Percentiles rank a stretch among this genome's conserved stretches.
Conservation (phyloP, 331 rosid species). For the Stylosanthes scabra region DNA sequence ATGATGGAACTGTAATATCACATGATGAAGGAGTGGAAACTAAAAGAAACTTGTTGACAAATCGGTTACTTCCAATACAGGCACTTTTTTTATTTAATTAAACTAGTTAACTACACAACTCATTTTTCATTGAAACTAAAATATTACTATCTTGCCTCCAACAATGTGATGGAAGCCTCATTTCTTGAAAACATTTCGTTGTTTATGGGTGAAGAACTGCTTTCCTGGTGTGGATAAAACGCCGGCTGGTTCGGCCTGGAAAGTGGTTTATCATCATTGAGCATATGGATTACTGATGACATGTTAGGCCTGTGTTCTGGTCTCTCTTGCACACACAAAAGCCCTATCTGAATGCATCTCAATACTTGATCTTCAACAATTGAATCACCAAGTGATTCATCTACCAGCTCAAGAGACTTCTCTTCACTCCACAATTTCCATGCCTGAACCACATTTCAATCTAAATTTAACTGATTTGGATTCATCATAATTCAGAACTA, state of each 20-base stretch:
- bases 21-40: no score
- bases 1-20: no score
- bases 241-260: slow-evolving; percentile 22
- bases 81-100: no score
- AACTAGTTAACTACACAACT: not conserved
- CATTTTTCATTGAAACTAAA: not conserved
- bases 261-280: slow-evolving; percentile 23
- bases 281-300: slow-evolving; percentile 35
- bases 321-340: slow-evolving; percentile 38
- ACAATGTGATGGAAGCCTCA: not conserved
- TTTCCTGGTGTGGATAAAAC: slow-evolving; percentile 1
- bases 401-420: slow-evolving; percentile 19
- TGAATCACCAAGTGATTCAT: slow-evolving; percentile 11
- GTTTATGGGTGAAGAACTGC: not conserved
- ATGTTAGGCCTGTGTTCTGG: slow-evolving; percentile 26
- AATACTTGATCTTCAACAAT: not conserved
- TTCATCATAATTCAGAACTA: no score
- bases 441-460: no score
- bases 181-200: not conserved
- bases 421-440: not conserved
- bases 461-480: no score
- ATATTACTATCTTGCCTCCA: slow-evolving; percentile 2
- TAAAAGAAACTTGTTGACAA: no score
- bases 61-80: no score
- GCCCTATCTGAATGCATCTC: slow-evolving; percentile 34